Evolutionary conservation across 2,329 filamentous ascomycete species (phyloP), one percentile per base, ranked within the genome.

Genomic region (Penicillium griseofulvum): DNA sequence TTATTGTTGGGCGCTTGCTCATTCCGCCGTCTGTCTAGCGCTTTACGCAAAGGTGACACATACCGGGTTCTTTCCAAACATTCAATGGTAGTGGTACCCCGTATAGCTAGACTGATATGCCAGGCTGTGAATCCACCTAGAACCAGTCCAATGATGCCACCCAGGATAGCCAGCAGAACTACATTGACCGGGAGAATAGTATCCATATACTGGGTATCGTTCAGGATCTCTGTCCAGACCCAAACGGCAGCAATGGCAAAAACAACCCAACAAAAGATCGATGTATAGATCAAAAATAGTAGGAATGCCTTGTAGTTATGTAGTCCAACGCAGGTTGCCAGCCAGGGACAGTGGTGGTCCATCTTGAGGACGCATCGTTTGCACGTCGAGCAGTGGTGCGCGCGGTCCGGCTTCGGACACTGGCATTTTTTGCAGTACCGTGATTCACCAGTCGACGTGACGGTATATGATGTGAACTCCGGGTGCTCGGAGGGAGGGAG

Each of bases 281-380:
- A 90, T 0, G 90, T 91, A 73, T 99, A 97, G 53, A 92, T 83
- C 26, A 99, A 80, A 72, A 97, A 99, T 3, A 97, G 82, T 50
- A 99, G 73, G 71, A 99, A 99, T 0, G 92, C 83, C 76, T 99
- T 99, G 81, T 97, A 95, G 76, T 99, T 99, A 69, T 85, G 86
- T 61, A 99, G 79, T 19, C 94, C 94, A 56, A 99, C 89, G 74
- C 94, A 99, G 4, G 91, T 96, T 28, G 94, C 93, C 47, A 99
- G 82, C 94, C 94, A 99, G 16, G 94, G 94, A 72, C 94, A 99
- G 77, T 99, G 94, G 74, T 99, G 94, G 71, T 99, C 94, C 94
- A 99, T 99, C 80, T 99, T 99, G 73, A 99, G 81, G 26, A 99
- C 92, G 73, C 94, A 99, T 68, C 89, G 88, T 64, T 88, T 86